Percentiles rank a stretch among this genome's conserved stretches.
Evolutionary conservation across 306 rosid species (phyloP).

Genomic region (Astragalus membranaceus): DNA sequence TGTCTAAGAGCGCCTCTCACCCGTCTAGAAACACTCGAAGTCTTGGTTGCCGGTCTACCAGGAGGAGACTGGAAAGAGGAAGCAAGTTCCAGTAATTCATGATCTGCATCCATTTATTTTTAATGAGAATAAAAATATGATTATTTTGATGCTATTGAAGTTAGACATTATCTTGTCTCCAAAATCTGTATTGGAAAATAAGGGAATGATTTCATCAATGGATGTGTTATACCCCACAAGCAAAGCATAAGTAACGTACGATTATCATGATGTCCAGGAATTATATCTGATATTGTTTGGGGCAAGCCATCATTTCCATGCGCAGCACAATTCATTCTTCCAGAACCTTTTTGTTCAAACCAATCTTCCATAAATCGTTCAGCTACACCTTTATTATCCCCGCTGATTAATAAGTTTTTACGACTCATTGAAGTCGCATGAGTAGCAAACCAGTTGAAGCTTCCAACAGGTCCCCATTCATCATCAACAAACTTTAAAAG

Average conservation of each 20-base stretch:
- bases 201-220: not conserved
- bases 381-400: conserved; percentile 96
- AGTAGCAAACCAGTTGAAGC: conserved; percentile 95
- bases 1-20: conserved; percentile 61
- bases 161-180: not conserved
- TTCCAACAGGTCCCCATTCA: conserved; percentile 84
- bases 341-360: conserved; percentile 47
- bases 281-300: conserved; percentile 37
- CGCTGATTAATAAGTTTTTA: conserved; percentile 68
- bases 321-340: conserved; percentile 10
- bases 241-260: conserved; percentile 30
- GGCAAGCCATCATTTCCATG: conserved; percentile 26
- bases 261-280: conserved; percentile 28
- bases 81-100: conserved; percentile 70
- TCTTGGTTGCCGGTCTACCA: conserved; percentile 50
- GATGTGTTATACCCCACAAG: conserved; percentile 12
- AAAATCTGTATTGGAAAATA: not conserved
- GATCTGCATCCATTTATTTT: conserved; percentile 42
- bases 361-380: conserved; percentile 97
- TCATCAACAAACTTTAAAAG: conserved; percentile 79
- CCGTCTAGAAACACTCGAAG: conserved; percentile 53
- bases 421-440: conserved; percentile 99
- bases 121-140: conserved; percentile 9
- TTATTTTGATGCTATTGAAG: not conserved
- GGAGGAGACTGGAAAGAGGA: conserved; percentile 63